These are phyloP conservation scores for Rhododendron ovatum DNA, from an alignment of 148 eudicot genomes.

Conservation along the genomic window DNA sequence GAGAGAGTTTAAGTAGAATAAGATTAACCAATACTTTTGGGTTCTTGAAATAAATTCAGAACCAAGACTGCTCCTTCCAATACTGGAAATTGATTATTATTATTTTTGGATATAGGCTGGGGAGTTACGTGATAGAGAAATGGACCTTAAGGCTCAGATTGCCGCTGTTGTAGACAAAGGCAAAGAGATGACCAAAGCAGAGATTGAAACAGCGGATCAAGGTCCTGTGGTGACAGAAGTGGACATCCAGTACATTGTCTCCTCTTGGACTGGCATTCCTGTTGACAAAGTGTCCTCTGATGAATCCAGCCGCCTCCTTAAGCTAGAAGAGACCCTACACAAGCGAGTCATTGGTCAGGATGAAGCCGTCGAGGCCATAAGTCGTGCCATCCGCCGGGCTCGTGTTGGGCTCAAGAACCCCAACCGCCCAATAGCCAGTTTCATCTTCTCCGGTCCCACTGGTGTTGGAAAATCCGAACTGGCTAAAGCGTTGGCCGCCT, in stretches of 20 bases:
- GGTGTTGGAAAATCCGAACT: slow-evolving; percentile 63
- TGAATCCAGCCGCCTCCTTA: slow-evolving; percentile 40
- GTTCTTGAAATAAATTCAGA: neutral
- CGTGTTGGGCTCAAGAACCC: slow-evolving; percentile 47
- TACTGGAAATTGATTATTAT: neutral
- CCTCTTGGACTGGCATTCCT: slow-evolving; percentile 46
- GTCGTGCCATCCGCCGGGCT: slow-evolving; percentile 52
- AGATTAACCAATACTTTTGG: neutral
- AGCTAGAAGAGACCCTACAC: slow-evolving; percentile 41
- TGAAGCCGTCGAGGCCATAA: slow-evolving; percentile 49
- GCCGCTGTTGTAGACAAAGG: slow-evolving; percentile 24
- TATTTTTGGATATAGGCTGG: slow-evolving; percentile 27
- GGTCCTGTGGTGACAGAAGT: slow-evolving; percentile 31
- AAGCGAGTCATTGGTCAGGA: slow-evolving; percentile 48
- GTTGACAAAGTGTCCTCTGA: slow-evolving; percentile 31
- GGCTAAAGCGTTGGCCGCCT: slow-evolving; percentile 42
- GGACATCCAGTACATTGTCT: slow-evolving; percentile 40
- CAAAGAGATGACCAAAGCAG: slow-evolving; percentile 48
- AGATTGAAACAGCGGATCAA: slow-evolving; percentile 28
- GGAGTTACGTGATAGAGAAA: slow-evolving; percentile 42
- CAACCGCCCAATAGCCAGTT: slow-evolving; percentile 49
- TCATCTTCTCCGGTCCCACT: slow-evolving; percentile 50
- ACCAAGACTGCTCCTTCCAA: neutral
- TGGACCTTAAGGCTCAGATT: slow-evolving; percentile 39
- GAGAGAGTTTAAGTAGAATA: neutral